These are phyloP conservation scores for Heterobasidion irregulare DNA, from an alignment of 1,284 basidiomycete species.

Conservation along the genomic window DNA sequence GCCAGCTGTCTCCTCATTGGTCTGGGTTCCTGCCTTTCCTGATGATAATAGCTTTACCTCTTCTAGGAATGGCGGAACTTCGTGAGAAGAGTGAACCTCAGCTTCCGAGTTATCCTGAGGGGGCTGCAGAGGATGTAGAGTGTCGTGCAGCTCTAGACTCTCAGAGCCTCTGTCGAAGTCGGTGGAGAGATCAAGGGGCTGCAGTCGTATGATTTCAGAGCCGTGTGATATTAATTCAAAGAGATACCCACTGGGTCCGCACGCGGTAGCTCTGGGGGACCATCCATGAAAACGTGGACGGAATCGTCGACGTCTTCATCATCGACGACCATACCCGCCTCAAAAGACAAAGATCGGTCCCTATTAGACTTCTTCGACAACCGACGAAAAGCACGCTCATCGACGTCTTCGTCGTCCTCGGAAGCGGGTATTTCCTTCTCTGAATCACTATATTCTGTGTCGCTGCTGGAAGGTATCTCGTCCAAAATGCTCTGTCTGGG, in stretches of 20 bases:
- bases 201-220: too few relatives aligned
- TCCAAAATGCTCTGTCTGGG: conserved; percentile 17
- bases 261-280: background rate
- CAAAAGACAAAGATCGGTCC: conserved; percentile 1
- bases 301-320: conserved; percentile 3
- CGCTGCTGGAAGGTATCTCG: conserved; percentile 16
- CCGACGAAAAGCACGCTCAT: conserved; percentile 2
- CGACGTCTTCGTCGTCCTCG: conserved; percentile 19
- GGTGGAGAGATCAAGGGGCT: too few relatives aligned
- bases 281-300: conserved; percentile 10
- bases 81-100: too few relatives aligned
- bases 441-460: conserved; percentile 22
- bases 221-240: background rate
- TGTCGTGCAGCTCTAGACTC: too few relatives aligned
- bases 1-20: background rate
- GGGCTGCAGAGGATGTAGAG: too few relatives aligned
- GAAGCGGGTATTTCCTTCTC: conserved; percentile 14
- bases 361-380: background rate
- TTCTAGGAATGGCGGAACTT: too few relatives aligned
- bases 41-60: background rate
- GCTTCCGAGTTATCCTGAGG: too few relatives aligned
- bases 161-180: too few relatives aligned
- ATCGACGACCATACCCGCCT: conserved; percentile 1
- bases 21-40: background rate
- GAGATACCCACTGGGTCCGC: background rate